Evolutionary conservation across 345 rosid species (phyloP), one percentile per base, ranked within the genome.

Genomic region (Rhodomyrtus tomentosa): DNA sequence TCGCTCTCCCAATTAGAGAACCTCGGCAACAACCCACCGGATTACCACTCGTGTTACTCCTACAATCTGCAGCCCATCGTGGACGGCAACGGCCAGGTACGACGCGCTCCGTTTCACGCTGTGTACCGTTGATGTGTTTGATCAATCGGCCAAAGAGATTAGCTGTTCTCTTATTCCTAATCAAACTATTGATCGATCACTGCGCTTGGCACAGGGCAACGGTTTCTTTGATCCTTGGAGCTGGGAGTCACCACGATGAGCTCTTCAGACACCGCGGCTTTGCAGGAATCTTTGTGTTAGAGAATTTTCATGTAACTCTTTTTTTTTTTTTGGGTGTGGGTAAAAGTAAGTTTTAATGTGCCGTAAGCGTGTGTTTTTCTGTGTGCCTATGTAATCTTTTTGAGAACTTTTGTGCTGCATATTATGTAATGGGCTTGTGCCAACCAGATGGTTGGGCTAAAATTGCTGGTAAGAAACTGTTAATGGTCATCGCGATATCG

Each of bases 31-130:
- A 36, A 68, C 25, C 79, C 6, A 4, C 45, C 2, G 0, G 15
- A 36, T 24, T 18, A 16, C 12, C 32, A 4, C 25, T 36, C 25
- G 4, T 7, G 9, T 9, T 68, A 68, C 79, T 0, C 45, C 3
- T 2, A 68, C 0, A 0, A 21, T 4, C 45, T 0, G 3, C 79
- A 68, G 25, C 79, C 79, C 45, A 3, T 3, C 0, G 79, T 36
- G 45, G 18, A 68, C 0, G 14, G 3, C 2, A 5, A 68, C 13
- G 10, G 22, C 45, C 14, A 68, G 79, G 45, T 68, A 68, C 36
- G 45, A 1, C 3, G 7, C 10, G 6, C 24, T 0, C 4, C 3
- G 24, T 7, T 10, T 4, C 74, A 16, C 6, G 0, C 16, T 22
- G 24, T 18, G 16, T n/a, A n/a, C n/a, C 22, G 9, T 6, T 2